Evolutionary conservation across 345 rosid genomes (phyloP), one percentile per base, ranked within the genome.

Genomic region (Lepidium didymum): DNA sequence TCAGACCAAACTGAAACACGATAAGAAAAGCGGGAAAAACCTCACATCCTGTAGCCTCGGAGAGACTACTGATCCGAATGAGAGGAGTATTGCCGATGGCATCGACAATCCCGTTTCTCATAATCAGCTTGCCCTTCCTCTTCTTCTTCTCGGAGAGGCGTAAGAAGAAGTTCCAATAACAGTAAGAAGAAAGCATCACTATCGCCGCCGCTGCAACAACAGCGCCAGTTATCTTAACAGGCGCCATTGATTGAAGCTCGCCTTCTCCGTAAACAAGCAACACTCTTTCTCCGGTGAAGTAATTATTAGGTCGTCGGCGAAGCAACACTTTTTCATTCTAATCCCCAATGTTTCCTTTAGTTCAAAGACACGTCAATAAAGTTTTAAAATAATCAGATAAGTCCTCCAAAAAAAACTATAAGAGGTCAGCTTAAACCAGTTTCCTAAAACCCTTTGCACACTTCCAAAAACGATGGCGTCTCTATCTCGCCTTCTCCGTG

Each of bases 21-120:
- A 14, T 40, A 43, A 50, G 47, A 41, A 65, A 57, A 65, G 50
- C 43, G 61, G 57, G 27, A 54, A 45, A 68, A 68, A 94, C 97
- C 78, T 94, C 96, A 71, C 96, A 94, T 25, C 97, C 97, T 5
- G 96, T 91, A 73, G 93, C 96, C 6, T 91, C 85, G 10, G 97
- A 91, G 74, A 94, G 91, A 79, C 99, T 89, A 69, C 84, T 84
- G 75, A 94, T 87, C 41, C 96, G 89, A 72, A 91, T 89, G 83
- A 94, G 71, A 46, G 93, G 96, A 60, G 99, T 87, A 74, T 85
- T 85, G 0, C 99, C 99, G 71, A 94, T 56, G 38, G 96, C 91
- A 50, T 67, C 87, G 8, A 89, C 53, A 13, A 91, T 62, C 15
- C 99, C 97, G 15, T 64, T 77, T 75, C 80, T 73, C 27, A 49